These are phyloP conservation scores for Magnusiomyces suaveolens DNA, from an alignment of 1,139 yeast species.

Conservation along the genomic window DNA sequence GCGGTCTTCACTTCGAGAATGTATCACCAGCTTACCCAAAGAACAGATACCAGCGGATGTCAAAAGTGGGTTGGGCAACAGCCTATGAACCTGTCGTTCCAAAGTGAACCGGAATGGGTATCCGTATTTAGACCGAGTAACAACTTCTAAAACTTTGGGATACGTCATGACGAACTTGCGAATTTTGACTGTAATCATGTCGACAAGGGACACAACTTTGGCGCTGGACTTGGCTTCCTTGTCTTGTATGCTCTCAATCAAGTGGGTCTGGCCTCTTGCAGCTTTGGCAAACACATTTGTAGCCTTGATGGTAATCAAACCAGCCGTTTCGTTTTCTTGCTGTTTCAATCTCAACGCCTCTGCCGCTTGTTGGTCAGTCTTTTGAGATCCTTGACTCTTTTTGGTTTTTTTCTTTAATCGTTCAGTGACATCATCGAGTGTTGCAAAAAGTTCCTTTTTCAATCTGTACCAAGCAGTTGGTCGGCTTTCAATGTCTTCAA, in stretches of 20 bases:
- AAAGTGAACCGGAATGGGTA: constrained; percentile 28
- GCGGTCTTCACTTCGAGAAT: constrained; percentile 31
- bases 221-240: constrained; percentile 21
- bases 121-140: constrained; percentile 18
- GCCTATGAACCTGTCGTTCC: constrained; percentile 22
- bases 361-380: neutral
- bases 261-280: constrained; percentile 8
- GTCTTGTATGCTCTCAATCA: constrained; percentile 24
- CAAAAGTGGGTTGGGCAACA: constrained; percentile 25
- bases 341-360: neutral
- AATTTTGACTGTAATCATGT: constrained; percentile 6
- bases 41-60: constrained; percentile 25
- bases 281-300: constrained; percentile 16
- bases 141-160: constrained; percentile 7
- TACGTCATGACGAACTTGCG: constrained; percentile 5
- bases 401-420: constrained; percentile 10
- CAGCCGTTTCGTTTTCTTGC: neutral
- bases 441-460: constrained; percentile 19
- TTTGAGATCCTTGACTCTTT: constrained; percentile 6
- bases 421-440: constrained; percentile 16
- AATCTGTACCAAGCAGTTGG: constrained; percentile 17
- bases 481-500: constrained; percentile 28
- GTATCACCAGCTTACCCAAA: constrained; percentile 24
- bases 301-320: constrained; percentile 9
- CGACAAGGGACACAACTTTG: constrained; percentile 15